Percentiles rank a stretch among this genome's conserved stretches.
Conservation (phyloP, 331 rosid genomes). For the Quercus lobata region DNA sequence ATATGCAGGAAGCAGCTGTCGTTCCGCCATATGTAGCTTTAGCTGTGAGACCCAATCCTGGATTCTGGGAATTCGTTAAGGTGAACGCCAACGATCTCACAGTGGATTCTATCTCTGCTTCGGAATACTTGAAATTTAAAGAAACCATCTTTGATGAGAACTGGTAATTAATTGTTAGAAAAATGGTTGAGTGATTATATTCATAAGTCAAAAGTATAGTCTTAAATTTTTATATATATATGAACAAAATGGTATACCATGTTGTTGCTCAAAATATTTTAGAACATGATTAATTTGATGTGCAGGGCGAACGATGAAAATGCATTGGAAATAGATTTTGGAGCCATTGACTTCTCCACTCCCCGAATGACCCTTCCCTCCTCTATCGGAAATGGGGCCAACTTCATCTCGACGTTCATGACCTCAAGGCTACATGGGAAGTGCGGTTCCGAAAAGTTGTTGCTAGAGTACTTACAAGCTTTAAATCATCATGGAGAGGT, state of each 20-base stretch:
- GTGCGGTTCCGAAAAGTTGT: slow-evolving; percentile 38
- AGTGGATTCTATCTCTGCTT: slow-evolving; percentile 48
- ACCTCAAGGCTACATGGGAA: slow-evolving; percentile 47
- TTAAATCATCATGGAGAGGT: slow-evolving; percentile 83
- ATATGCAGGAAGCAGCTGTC: slow-evolving; percentile 73
- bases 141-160: slow-evolving; percentile 68
- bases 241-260: neutral
- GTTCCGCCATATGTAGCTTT: slow-evolving; percentile 85
- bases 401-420: slow-evolving; percentile 45
- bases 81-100: slow-evolving; percentile 64
- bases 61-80: slow-evolving; percentile 68
- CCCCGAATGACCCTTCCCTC: slow-evolving; percentile 73
- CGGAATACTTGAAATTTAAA: slow-evolving; percentile 71
- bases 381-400: slow-evolving; percentile 80
- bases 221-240: neutral
- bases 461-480: slow-evolving; percentile 59
- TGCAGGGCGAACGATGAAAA: slow-evolving; percentile 85
- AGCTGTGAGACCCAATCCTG: slow-evolving; percentile 84
- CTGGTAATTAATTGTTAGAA: slow-evolving; percentile 39
- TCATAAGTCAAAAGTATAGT: neutral
- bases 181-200: too few relatives aligned
- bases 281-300: neutral
- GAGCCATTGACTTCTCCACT: slow-evolving; percentile 58
- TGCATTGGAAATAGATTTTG: slow-evolving; percentile 78
- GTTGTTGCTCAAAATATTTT: neutral